Evolutionary conservation across 192 early-diverging fungal species (phyloP).

Genomic region (Coemansia brasiliensis): DNA sequence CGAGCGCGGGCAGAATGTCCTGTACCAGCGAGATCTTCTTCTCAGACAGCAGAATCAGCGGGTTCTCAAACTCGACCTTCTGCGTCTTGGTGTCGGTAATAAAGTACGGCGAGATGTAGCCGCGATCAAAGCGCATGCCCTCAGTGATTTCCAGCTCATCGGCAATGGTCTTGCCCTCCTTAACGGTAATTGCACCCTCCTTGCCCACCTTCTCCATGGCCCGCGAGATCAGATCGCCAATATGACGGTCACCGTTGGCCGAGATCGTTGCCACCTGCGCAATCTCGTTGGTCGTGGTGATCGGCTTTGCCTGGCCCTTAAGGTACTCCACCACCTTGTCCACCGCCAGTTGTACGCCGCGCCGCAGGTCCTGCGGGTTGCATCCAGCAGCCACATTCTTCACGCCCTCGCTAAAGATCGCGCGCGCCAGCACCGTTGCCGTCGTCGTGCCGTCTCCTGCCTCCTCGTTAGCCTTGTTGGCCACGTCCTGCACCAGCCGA

Average conservation of each 20-base stretch:
- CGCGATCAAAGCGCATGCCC: conserved; percentile 99
- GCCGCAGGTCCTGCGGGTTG: conserved; percentile 98
- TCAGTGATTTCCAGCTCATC: conserved; percentile 99
- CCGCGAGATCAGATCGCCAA: conserved; percentile 94
- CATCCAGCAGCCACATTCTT: conserved; percentile 99
- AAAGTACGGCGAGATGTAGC: conserved; percentile 99
- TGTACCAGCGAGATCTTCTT: conserved; percentile 96
- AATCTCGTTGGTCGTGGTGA: conserved; percentile 95
- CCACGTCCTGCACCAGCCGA: conserved; percentile 96
- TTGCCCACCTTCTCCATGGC: conserved; percentile 99
- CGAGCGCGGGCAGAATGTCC: conserved; percentile 95
- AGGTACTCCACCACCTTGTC: conserved; percentile 92
- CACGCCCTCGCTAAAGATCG: conserved; percentile 98
- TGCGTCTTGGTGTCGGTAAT: conserved; percentile 98
- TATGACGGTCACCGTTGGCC: conserved; percentile 97
- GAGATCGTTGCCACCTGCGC: conserved; percentile 99
- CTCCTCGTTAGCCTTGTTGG: conserved; percentile 99
- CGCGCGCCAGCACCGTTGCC: conserved; percentile 95
- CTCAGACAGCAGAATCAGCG: conserved; percentile 95
- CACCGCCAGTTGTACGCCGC: conserved; percentile 91
- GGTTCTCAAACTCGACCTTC: conserved; percentile 99
- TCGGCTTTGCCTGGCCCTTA: conserved; percentile 83
- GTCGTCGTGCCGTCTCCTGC: conserved; percentile 99
- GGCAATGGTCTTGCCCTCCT: conserved; percentile 99
- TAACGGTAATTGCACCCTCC: conserved; percentile 99